phyloP scores from a whole-genome alignment of 495 filamentous ascomycete species.

The Xylaria sp. region DNA sequence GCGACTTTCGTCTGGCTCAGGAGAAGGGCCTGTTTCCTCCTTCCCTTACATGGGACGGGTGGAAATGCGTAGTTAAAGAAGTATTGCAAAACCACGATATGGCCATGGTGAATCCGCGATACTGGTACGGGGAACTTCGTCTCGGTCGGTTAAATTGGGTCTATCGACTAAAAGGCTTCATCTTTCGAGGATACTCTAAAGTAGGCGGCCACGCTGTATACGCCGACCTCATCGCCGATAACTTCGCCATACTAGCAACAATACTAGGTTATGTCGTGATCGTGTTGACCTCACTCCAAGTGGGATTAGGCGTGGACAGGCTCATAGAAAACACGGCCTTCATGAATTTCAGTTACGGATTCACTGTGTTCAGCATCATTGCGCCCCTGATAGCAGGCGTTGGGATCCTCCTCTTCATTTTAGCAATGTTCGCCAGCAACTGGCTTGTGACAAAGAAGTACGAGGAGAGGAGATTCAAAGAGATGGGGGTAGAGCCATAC shows the following conservation, averaged over 20 bases:
- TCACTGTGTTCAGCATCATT: conserved; percentile 59
- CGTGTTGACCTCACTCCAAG: conserved; percentile 65
- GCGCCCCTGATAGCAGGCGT: conserved; percentile 37
- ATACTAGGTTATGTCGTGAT: conserved; percentile 59
- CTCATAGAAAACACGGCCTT: conserved; percentile 51
- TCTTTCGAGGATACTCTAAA: conserved; percentile 41
- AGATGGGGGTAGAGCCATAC: conserved; percentile 37
- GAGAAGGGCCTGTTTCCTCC: conserved; percentile 46
- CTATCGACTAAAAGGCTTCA: conserved; percentile 36
- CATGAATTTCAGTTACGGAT: conserved; percentile 57
- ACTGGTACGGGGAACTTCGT: conserved; percentile 54
- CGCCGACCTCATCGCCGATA: conserved; percentile 50
- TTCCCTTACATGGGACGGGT: conserved; percentile 40
- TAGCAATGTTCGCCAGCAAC: conserved; percentile 37
- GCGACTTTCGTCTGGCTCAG: conserved; percentile 52
- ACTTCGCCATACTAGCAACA: conserved; percentile 54
- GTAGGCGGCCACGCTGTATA: conserved; percentile 37
- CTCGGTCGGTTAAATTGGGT: conserved; percentile 50
- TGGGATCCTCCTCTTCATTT: conserved; percentile 33
- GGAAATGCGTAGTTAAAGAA: conserved; percentile 36
- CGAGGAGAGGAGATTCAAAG: conserved; percentile 34
- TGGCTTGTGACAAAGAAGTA: conserved; percentile 38
- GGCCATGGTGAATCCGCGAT: conserved; percentile 47
- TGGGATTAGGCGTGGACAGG: conserved; percentile 56
- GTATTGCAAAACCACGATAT: conserved; percentile 36